Base-by-base conservation (phyloP, 2,329 filamentous ascomycete genomes). In the Penicillium sclerotiorum region DNA sequence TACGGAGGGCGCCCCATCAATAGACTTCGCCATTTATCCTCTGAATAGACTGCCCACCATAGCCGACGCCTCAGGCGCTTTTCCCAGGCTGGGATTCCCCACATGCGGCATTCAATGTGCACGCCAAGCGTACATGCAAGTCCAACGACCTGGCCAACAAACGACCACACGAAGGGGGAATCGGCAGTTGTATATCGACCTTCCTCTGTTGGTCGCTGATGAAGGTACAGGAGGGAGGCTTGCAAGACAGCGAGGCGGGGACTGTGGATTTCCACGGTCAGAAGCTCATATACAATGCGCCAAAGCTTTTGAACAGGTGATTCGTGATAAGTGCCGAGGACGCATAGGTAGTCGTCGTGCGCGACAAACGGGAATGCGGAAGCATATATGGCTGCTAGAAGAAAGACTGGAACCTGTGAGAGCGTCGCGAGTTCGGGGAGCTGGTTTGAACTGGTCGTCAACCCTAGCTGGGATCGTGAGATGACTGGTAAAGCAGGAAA, bases 21-120 rank as follows among this genome's bases (percentile, higher is more conserved):
- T n/a, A 74, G 47, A 8, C 64, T 64, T 4, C 63, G 58, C 65
- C 70, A 73, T 51, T 71, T 73, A 30, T 74, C 71, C 47, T 73
- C 67, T 13, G 65, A 54, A 40, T 72, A 74, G 5, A 73, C 55
- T 5, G 68, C 68, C 72, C 72, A 74, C 70, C 71, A 74, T 7
- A 74, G 54, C 5, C 72, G 59, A 17, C 68, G 56, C 2, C 71
- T 65, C 7, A 73, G 58, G 8, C 69, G 61, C 45, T 72, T 72
- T 45, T 73, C 71, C 62, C 67, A 69, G 2, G 60, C 55, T 1
- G 71, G 70, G 35, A 73, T 66, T 3, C 68, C 69, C 66, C 70
- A 72, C 55, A 64, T 64, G 8, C 61, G 62, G 30, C 64, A 70
- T 50, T 73, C 69, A 2, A 73, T 59, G 44, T 73, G 68, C 20